phyloP scores from a whole-genome alignment of 2,329 filamentous ascomycete genomes.

The Ampelomyces quisqualis region DNA sequence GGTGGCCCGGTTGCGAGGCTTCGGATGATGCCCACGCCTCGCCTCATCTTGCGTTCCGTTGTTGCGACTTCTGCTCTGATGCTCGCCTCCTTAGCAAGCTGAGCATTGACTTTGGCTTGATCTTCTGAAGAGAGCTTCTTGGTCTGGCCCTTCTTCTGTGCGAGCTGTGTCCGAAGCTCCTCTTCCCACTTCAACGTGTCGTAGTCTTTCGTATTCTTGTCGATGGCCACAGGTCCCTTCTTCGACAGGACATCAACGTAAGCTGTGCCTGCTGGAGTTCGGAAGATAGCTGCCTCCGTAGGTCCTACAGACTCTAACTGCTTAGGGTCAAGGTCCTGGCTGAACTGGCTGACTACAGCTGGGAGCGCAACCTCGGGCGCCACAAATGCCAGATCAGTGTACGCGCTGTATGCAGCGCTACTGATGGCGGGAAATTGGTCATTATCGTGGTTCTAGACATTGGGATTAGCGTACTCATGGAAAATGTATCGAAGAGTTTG shows the following conservation, averaged over 20 bases:
- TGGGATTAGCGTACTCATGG: constrained; percentile 12
- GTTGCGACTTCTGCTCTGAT: constrained; percentile 73
- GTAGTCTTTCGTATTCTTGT: constrained; percentile 93
- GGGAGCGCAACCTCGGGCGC: constrained; percentile 80
- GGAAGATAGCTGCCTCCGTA: constrained; percentile 88
- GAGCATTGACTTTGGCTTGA: constrained; percentile 83
- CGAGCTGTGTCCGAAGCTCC: constrained; percentile 80
- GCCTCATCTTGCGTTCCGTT: constrained; percentile 69
- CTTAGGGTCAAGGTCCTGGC: constrained; percentile 68
- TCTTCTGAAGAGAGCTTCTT: constrained; percentile 92
- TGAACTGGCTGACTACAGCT: constrained; percentile 71
- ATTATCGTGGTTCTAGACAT: constrained; percentile 23
- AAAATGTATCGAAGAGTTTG: background rate
- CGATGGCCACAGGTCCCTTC: constrained; percentile 70
- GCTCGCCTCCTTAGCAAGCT: constrained; percentile 79
- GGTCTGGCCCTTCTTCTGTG: constrained; percentile 87
- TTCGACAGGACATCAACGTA: constrained; percentile 91
- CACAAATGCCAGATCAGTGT: constrained; percentile 90
- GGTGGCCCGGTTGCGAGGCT: constrained; percentile 82
- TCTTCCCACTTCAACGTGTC: constrained; percentile 97
- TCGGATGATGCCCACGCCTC: constrained; percentile 82
- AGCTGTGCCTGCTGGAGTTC: constrained; percentile 81
- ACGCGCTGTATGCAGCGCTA: constrained; percentile 76
- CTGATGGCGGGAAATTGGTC: constrained; percentile 50
- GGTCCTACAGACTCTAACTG: constrained; percentile 74